Base-by-base conservation (phyloP, 176 grass and related monocot species). In the Juncus inflexus region DNA sequence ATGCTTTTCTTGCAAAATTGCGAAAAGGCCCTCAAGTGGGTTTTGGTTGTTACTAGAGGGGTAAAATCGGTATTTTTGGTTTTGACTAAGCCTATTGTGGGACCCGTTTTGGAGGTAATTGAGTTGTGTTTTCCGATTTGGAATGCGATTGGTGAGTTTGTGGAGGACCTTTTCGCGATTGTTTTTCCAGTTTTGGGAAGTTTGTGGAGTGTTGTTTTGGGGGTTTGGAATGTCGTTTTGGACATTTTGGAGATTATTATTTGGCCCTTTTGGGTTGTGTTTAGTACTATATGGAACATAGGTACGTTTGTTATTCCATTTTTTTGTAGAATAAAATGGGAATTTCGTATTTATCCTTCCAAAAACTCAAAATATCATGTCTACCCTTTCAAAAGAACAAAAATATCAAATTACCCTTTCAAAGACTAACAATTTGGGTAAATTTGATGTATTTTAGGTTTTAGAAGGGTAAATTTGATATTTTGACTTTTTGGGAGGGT, bases 1-100 rank as follows among this genome's bases (percentile, higher is more conserved):
- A 96, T 96, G 65, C 76, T 90, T 70, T 87, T 96, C 73, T 79
- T 96, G 38, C 84, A 78, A 42, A 96, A 96, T 73, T 37, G 90
- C 6, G 78, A 80, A 19, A 76, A 73, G 43, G 82, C 66, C 14
- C 12, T 87, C 1, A 60, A 72, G 61, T 82, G 81, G 42, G 15
- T 90, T 7, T 5, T 87, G 0, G 35, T 76, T 56, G 54, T 87
- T 40, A 52, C 82, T 3, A 65, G 62, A 0, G 39, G 81, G 41
- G 53, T 73, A 1, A 54, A 63, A 14, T 50, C 76, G 0, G 14
- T 85, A 39, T 11, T 90, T 9, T 52, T 49, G 3, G 58, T 65
- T 0, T 6, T 85, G 62, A 37, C 71, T 10, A 74, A 61, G 10
- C 83, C 90, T 45, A 66, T 90, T 15, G 63, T 35, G 5, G n/a